Conservation (phyloP, 2,329 filamentous ascomycete genomes). For the Fusarium poae region DNA sequence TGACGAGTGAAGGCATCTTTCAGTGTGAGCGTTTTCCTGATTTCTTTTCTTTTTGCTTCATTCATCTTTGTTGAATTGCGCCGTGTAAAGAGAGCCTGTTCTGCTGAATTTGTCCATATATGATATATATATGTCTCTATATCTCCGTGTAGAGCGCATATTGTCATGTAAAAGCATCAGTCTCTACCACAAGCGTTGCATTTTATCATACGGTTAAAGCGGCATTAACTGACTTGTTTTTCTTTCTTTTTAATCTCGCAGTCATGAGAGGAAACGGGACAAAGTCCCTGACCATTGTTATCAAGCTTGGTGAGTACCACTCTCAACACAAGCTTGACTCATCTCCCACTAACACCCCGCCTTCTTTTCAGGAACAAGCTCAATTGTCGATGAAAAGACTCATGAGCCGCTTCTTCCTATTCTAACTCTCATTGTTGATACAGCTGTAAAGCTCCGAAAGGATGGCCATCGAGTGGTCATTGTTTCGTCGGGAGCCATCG, state of each 20-base stretch:
- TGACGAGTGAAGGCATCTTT: conserved; percentile 47
- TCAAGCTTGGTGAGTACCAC: conserved; percentile 80
- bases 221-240: conserved; percentile 65
- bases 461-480: conserved; percentile 96
- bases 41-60: conserved; percentile 27
- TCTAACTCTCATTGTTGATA: conserved; percentile 92
- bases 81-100: conserved; percentile 26
- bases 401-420: conserved; percentile 94
- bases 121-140: conserved; percentile 26
- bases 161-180: conserved; percentile 29
- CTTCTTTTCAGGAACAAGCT: conserved; percentile 85
- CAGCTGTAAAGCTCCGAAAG: conserved; percentile 85
- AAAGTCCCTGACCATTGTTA: conserved; percentile 73
- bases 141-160: conserved; percentile 12
- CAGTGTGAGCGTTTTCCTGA: conserved; percentile 44
- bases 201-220: conserved; percentile 13
- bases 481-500: conserved; percentile 97
- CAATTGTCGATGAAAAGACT: conserved; percentile 96
- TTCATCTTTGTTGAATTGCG: conserved; percentile 25
- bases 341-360: conserved; percentile 39
- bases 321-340: conserved; percentile 21
- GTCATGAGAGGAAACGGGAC: conserved; percentile 69
- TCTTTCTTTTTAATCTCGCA: conserved; percentile 49
- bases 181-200: conserved; percentile 14
- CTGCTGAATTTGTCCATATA: conserved; percentile 26